Percentiles rank a stretch among this genome's conserved stretches.
Evolutionary conservation across 768 basidiomycete genomes (phyloP).

Genomic region (Hypholoma sublateritium): DNA sequence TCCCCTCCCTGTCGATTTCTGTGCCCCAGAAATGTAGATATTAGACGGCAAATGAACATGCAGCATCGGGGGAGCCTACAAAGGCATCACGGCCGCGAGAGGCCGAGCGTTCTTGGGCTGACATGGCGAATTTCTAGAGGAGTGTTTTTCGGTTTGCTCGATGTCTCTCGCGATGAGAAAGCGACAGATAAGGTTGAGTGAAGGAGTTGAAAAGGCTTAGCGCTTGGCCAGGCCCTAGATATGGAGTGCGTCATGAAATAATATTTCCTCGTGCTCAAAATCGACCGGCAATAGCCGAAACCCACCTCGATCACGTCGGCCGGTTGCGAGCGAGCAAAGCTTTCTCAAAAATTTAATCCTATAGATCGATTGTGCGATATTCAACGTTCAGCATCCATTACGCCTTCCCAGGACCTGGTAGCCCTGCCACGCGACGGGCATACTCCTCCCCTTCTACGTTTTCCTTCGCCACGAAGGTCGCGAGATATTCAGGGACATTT

Average conservation of each 20-base stretch:
- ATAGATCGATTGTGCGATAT: too few species aligned
- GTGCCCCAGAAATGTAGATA: background rate
- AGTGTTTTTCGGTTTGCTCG: background rate
- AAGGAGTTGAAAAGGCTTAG: background rate
- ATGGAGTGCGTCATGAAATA: too few species aligned
- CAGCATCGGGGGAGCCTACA: background rate
- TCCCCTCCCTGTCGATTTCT: background rate
- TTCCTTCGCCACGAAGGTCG: conserved; percentile 7
- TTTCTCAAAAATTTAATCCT: too few species aligned
- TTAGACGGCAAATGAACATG: background rate
- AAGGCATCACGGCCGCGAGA: background rate
- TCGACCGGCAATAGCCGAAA: background rate
- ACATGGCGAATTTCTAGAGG: background rate
- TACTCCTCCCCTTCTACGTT: conserved; percentile 15
- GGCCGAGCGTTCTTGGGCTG: background rate
- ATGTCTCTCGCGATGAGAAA: background rate
- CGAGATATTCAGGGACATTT: conserved; percentile 14
- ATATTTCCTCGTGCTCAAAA: background rate
- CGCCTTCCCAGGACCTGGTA: background rate
- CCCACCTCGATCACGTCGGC: too few species aligned
- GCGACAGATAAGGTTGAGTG: background rate
- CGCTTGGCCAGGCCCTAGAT: background rate
- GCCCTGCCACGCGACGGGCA: conserved; percentile 4
- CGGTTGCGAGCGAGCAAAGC: too few species aligned
- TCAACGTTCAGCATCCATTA: background rate